Base-by-base conservation (phyloP, 2,329 filamentous ascomycete species). In the Penicillium sp. region DNA sequence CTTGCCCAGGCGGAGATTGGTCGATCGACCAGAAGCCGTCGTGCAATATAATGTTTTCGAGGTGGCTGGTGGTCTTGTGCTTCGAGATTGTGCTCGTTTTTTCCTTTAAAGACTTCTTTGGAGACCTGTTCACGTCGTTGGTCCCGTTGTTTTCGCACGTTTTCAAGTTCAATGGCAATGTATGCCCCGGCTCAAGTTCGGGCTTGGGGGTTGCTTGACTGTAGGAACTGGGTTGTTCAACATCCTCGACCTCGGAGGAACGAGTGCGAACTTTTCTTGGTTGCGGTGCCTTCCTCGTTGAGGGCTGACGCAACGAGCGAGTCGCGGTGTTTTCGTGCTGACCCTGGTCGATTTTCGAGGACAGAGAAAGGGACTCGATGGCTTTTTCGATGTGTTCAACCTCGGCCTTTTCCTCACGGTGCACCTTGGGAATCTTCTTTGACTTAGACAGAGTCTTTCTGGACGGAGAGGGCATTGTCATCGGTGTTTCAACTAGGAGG, bases 11-110 rank as follows among this genome's bases (percentile, higher is more conserved):
- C 6, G 46, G 44, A 12, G 52, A 29, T 21, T 15, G 21, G 5
- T 67, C 55, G 23, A 65, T 52, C 5, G 52, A 54, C 67, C 67
- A 69, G 38, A 65, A 66, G 6, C 67, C 67, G 46, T 66, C 50
- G 3, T 54, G 46, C 3, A 56, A 56, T 27, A 49, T 57, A 23
- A 69, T 56, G 32, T 61, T 62, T 44, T 65, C 65, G 32, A 61
- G 25, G 21, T 66, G 53, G 0, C 52, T 56, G 3, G 32, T 49
- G 8, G 52, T 56, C 42, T 52, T 52, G 3, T 25, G 25, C 12
- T 53, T 40, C 10, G 46, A 23, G 10, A 9, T 16, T 29, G 21
- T 12, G 25, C n/a, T 27, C 31, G 13, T 40, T 13, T 12, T 23
- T 15, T 39, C 40, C 41, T 46, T 29, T 4, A 16, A n/a, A 12